Conservation (phyloP, 1,284 basidiomycete species). For the Cryptococcus sp. region DNA sequence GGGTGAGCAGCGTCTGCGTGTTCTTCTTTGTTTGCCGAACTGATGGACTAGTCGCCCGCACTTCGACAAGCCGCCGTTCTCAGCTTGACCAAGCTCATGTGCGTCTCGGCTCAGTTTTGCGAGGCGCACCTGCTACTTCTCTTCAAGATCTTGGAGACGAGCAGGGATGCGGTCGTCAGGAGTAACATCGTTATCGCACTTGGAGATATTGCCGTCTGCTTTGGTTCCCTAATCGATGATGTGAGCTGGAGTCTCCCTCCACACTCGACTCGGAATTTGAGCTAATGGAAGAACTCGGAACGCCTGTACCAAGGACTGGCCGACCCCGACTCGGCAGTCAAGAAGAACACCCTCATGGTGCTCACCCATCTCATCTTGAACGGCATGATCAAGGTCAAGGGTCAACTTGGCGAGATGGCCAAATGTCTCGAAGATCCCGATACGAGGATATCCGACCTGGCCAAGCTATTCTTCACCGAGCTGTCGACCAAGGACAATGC, state of each 20-base stretch:
- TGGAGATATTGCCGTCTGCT: constrained; percentile 93
- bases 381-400: constrained; percentile 99
- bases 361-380: constrained; percentile 95
- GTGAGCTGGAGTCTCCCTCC: constrained; percentile 19
- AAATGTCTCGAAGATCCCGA: constrained; percentile 97
- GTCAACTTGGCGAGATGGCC: constrained; percentile 98
- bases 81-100: constrained; percentile 92
- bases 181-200: constrained; percentile 96
- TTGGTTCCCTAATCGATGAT: constrained; percentile 93
- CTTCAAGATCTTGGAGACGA: constrained; percentile 89
- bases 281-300: constrained; percentile 64
- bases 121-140: constrained; percentile 81
- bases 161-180: constrained; percentile 79
- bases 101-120: constrained; percentile 89
- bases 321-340: constrained; percentile 80
- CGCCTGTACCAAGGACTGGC: constrained; percentile 89
- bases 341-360: constrained; percentile 99
- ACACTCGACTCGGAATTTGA: not conserved
- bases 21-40: not conserved
- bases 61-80: constrained; percentile 82
- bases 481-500: constrained; percentile 95
- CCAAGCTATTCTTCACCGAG: constrained; percentile 95
- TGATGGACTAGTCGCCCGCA: constrained; percentile 61
- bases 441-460: constrained; percentile 79
- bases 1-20: constrained; percentile 54